Evolutionary conservation across 306 rosid genomes (phyloP).

Genomic region (Gillenia trifoliata): DNA sequence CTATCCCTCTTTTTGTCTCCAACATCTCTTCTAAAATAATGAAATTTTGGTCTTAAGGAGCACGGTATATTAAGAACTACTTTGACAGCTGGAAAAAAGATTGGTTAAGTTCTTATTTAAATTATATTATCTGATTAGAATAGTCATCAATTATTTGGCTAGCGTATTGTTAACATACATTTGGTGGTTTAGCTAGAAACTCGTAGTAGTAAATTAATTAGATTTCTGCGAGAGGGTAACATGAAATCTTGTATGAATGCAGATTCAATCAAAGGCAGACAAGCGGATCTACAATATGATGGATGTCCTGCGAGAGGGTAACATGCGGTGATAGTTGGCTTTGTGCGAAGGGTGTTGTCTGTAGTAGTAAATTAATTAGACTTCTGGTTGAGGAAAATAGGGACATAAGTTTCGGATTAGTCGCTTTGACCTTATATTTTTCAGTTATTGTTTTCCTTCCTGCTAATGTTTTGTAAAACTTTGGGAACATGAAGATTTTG

Average conservation of each 20-base stretch:
- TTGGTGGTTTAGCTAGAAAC: not conserved
- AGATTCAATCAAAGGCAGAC: constrained; percentile 49
- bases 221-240: no score
- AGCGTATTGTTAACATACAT: not conserved
- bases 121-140: not conserved
- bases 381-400: not conserved
- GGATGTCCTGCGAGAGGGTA: constrained; percentile 78
- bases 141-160: not conserved
- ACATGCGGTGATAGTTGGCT: constrained; percentile 44
- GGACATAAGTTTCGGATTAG: not conserved
- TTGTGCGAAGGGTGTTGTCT: not conserved
- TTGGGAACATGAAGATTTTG: not conserved
- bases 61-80: not conserved
- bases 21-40: not conserved
- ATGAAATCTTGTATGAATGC: constrained; percentile 22
- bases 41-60: not conserved
- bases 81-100: not conserved
- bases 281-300: constrained; percentile 69
- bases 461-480: not conserved
- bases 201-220: no score
- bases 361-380: not conserved
- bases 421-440: not conserved
- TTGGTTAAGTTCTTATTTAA: not conserved
- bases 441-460: not conserved
- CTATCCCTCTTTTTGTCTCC: not conserved